These are phyloP conservation scores for Globisporangium solare DNA, from an alignment of 352 stramenopile species.

Conservation along the genomic window DNA sequence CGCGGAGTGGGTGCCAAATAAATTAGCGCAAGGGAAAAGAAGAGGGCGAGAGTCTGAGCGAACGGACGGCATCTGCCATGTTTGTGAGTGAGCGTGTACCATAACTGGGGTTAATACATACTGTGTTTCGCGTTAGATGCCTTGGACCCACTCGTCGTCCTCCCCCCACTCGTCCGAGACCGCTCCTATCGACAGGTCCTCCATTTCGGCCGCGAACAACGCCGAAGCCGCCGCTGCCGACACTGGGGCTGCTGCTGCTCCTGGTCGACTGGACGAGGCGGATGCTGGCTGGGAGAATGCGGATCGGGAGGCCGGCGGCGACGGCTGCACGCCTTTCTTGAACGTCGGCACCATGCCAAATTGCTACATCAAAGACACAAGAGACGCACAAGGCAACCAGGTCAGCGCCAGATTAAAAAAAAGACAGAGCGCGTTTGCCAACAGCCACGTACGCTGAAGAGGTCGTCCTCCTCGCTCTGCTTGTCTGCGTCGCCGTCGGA, in stretches of 20 bases:
- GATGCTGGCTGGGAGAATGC: slow-evolving; percentile 9
- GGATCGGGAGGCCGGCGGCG: slow-evolving; percentile 17
- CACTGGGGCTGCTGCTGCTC: slow-evolving; percentile 4
- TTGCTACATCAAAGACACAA: slow-evolving; percentile 42
- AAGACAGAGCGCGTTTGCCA: too few species aligned
- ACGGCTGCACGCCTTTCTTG: slow-evolving; percentile 49
- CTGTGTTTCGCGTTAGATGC: slow-evolving; percentile 29
- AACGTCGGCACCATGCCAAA: slow-evolving; percentile 82
- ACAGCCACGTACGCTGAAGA: slow-evolving; percentile 69
- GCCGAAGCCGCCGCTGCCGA: slow-evolving; percentile 32
- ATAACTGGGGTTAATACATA: too few species aligned
- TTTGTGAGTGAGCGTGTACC: too few species aligned
- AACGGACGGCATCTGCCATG: too few species aligned
- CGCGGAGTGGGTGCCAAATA: background rate
- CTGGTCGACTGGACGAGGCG: slow-evolving; percentile 20
- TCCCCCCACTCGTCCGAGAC: slow-evolving; percentile 63
- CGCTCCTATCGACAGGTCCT: slow-evolving; percentile 41
- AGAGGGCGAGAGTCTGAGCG: background rate
- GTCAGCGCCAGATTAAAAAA: background rate
- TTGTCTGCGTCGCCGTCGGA: slow-evolving; percentile 25
- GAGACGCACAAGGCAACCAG: slow-evolving; percentile 6
- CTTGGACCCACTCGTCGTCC: slow-evolving; percentile 80
- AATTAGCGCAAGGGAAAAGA: background rate
- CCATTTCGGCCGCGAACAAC: slow-evolving; percentile 64
- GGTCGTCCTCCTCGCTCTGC: slow-evolving; percentile 41